Evolutionary conservation across 2,329 filamentous ascomycete species (phyloP).

Genomic region (Phaeosphaeriaceae sp.): DNA sequence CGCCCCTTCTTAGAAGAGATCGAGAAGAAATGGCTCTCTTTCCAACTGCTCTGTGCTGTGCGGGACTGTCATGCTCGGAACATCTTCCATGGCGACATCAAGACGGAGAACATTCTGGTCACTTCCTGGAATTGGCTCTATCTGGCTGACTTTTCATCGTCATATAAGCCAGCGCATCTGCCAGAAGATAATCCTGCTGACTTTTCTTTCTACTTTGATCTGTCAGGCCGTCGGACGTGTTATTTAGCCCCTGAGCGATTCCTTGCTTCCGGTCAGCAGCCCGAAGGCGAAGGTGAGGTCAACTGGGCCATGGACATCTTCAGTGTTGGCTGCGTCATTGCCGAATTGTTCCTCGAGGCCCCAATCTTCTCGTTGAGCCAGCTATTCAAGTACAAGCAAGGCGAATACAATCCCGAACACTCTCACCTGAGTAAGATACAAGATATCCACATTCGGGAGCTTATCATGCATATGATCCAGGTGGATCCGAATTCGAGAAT

Average conservation of each 20-base stretch:
- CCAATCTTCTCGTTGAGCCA: constrained; percentile 98
- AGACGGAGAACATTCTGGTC: constrained; percentile 94
- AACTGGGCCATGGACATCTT: constrained; percentile 99
- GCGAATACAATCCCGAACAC: constrained; percentile 87
- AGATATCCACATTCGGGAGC: constrained; percentile 82
- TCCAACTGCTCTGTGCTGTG: constrained; percentile 90
- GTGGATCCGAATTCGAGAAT: constrained; percentile 90
- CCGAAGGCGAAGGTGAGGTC: constrained; percentile 67
- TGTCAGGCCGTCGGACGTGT: constrained; percentile 87
- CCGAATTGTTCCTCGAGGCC: constrained; percentile 91
- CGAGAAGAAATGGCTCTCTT: constrained; percentile 98
- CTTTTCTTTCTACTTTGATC: constrained; percentile 98
- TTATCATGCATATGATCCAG: constrained; percentile 96
- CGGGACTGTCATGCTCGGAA: constrained; percentile 89
- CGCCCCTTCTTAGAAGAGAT: constrained; percentile 96
- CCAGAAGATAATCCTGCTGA: constrained; percentile 97
- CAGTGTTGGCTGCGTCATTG: constrained; percentile 94
- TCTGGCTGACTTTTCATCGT: constrained; percentile 93
- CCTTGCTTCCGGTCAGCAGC: constrained; percentile 71
- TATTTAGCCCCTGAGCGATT: constrained; percentile 96
- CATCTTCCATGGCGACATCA: constrained; percentile 97
- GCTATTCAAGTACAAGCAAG: constrained; percentile 90
- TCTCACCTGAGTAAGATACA: constrained; percentile 85
- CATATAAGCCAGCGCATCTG: constrained; percentile 91
- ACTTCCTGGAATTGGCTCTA: constrained; percentile 99